Evolutionary conservation across 2,329 filamentous ascomycete species (phyloP).

Genomic region (Davidsoniella australis): DNA sequence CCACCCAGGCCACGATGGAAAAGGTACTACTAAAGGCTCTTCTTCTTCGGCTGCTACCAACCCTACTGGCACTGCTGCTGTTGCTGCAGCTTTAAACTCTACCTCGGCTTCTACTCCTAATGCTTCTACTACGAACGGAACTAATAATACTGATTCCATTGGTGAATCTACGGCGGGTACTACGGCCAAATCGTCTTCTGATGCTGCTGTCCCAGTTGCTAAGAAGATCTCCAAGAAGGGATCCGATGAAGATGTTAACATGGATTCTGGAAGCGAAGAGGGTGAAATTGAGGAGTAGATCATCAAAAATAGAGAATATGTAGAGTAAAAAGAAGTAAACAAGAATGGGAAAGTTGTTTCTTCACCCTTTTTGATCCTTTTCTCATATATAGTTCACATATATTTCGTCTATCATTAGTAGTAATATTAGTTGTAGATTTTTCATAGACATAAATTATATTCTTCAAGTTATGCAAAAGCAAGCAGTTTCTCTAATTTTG

Average conservation of each 20-base stretch:
- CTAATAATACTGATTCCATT: neutral
- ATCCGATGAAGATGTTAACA: constrained; percentile 10
- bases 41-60: neutral
- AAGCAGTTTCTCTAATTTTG: no score
- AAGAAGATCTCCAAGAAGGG: constrained; percentile 14
- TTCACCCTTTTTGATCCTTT: neutral
- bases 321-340: no score
- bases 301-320: no score
- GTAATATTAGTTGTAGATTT: no score
- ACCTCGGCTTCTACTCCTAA: neutral
- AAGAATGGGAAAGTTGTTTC: neutral
- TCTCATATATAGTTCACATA: neutral
- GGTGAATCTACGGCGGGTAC: neutral
- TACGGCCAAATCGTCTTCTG: neutral
- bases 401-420: no score
- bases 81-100: neutral
- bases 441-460: no score
- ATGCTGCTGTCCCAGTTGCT: constrained; percentile 3
- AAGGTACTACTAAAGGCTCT: neutral
- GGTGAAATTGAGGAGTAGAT: constrained; percentile 75
- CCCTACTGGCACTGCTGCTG: neutral
- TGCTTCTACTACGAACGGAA: no score
- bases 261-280: constrained; percentile 85
- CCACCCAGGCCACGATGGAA: neutral
- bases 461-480: no score